A percentile compares a stretch with the other conserved stretches of the same genome.
phyloP scores from a whole-genome alignment of 208 protist genomes.

The Leishmania gerbilli region DNA sequence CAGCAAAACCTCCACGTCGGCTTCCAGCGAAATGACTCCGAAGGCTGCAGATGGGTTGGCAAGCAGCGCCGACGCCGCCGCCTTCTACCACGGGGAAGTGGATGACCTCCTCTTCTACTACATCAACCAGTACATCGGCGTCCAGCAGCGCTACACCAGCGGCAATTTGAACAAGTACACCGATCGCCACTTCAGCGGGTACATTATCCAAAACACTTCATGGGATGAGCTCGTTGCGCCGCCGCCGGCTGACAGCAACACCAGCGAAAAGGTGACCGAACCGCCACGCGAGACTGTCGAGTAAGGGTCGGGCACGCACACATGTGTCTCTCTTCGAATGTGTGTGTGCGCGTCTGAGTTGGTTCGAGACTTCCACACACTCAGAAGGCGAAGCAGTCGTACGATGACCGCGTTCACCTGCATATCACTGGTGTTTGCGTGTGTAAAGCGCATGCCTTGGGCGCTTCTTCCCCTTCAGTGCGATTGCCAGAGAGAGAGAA shows the following conservation, averaged over 20 bases:
- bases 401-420: not conserved
- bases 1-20: not conserved
- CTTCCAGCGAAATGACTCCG: not conserved
- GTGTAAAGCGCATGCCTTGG: no score
- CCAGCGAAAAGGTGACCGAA: not conserved
- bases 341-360: not conserved
- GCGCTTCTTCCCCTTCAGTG: not conserved
- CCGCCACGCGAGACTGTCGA: not conserved
- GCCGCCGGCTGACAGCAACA: not conserved
- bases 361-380: not conserved
- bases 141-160: constrained; percentile 85
- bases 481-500: not conserved
- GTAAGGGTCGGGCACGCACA: not conserved
- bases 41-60: not conserved
- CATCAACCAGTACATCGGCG: constrained; percentile 93
- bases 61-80: not conserved
- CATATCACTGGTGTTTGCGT: not conserved
- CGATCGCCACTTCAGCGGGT: constrained; percentile 82
- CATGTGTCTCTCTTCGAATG: not conserved
- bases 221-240: constrained; percentile 75
- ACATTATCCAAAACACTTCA: constrained; percentile 66
- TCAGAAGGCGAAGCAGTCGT: not conserved
- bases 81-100: constrained; percentile 89
- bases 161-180: constrained; percentile 65
- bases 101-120: constrained; percentile 96